Evolutionary conservation across 2,329 filamentous ascomycete species (phyloP).

Genomic region (Pseudogymnoascus sp.): DNA sequence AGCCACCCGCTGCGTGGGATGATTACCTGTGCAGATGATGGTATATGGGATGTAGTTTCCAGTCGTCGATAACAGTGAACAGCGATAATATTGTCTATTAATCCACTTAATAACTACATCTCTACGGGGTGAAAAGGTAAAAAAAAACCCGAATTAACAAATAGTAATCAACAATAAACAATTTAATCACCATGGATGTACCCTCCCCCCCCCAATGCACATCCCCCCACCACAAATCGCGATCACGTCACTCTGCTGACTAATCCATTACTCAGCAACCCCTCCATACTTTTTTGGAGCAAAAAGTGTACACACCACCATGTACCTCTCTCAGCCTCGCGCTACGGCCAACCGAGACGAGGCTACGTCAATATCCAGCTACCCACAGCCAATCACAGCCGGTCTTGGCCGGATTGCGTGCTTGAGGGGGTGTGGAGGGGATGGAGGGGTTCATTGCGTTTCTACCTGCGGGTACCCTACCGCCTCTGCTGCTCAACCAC

Average conservation of each 20-base stretch:
- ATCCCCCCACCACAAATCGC: neutral
- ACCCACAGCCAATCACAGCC: neutral
- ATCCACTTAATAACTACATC: neutral
- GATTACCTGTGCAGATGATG: neutral
- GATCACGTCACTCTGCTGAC: neutral
- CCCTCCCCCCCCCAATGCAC: neutral
- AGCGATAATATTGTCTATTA: neutral
- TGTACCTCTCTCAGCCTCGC: neutral
- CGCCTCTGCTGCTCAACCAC: neutral
- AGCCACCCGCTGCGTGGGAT: neutral
- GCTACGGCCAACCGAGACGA: constrained; percentile 3
- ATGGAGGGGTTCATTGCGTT: constrained; percentile 5
- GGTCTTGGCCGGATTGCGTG: constrained; percentile 7
- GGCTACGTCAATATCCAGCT: neutral
- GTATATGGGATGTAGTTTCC: neutral
- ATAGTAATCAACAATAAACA: neutral
- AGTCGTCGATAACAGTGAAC: neutral
- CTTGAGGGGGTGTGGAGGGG: neutral
- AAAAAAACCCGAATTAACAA: neutral
- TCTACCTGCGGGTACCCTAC: neutral
- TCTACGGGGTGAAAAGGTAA: no score
- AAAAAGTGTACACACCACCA: neutral
- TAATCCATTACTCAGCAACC: neutral
- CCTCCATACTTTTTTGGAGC: neutral
- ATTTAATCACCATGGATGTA: neutral